These are phyloP conservation scores for Acidiella bohemica DNA, from an alignment of 495 filamentous ascomycete genomes.

Conservation along the genomic window DNA sequence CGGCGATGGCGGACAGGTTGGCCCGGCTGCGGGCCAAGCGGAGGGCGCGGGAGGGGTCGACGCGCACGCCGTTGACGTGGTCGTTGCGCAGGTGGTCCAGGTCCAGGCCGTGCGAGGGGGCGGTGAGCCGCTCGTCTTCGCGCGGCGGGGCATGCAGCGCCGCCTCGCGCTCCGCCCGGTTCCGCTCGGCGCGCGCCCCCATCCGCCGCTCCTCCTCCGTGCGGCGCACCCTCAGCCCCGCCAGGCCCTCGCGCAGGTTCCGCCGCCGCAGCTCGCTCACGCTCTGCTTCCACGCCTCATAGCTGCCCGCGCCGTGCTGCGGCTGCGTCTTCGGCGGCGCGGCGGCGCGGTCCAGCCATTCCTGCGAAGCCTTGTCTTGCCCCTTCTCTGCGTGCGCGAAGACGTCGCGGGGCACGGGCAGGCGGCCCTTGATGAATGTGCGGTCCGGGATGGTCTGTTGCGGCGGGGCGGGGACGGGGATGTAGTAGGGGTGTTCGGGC, in stretches of 20 bases:
- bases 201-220: conserved; percentile 29
- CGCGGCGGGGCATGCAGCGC: conserved; percentile 39
- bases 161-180: conserved; percentile 32
- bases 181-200: conserved; percentile 27
- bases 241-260: conserved; percentile 51
- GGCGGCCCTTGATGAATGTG: conserved; percentile 50
- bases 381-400: conserved; percentile 42
- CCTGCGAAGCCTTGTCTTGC: conserved; percentile 31
- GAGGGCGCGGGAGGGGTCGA: conserved; percentile 36
- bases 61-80: conserved; percentile 20
- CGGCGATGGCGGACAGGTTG: conserved; percentile 29
- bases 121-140: conserved; percentile 50
- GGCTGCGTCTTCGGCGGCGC: conserved; percentile 21
- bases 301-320: conserved; percentile 13
- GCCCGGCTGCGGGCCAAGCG: conserved; percentile 34
- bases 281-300: conserved; percentile 46
- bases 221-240: conserved; percentile 45
- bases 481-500: conserved; percentile 63
- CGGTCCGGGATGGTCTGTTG: conserved; percentile 33
- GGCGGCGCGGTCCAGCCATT: conserved; percentile 36
- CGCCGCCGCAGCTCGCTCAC: conserved; percentile 46
- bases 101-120: conserved; percentile 15
- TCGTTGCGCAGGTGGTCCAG: conserved; percentile 19
- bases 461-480: conserved; percentile 52
- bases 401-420: conserved; percentile 55